phyloP scores from a whole-genome alignment of 768 basidiomycete genomes.

The Sarcomyxa edulis region DNA sequence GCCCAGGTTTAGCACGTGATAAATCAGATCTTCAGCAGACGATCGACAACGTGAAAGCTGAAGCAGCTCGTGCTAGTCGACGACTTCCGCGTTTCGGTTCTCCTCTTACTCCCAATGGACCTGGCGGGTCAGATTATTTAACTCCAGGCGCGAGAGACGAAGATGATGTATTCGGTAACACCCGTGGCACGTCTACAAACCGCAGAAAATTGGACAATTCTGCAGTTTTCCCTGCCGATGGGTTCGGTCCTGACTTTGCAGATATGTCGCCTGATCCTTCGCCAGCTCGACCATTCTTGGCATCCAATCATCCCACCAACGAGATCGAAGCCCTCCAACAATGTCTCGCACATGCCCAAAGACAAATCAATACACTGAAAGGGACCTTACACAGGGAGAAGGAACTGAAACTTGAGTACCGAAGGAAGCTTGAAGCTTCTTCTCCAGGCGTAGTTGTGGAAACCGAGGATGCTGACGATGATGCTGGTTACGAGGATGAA shows the following conservation, averaged over 20 bases:
- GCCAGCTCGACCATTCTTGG: slow-evolving; percentile 51
- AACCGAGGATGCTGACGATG: slow-evolving; percentile 39
- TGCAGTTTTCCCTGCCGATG: slow-evolving; percentile 35
- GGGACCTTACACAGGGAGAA: slow-evolving; percentile 79
- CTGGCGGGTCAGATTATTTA: slow-evolving; percentile 37
- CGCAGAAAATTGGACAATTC: slow-evolving; percentile 47
- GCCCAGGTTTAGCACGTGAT: slow-evolving; percentile 89
- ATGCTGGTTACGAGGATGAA: slow-evolving; percentile 42
- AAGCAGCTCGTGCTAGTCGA: slow-evolving; percentile 59
- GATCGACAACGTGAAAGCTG: slow-evolving; percentile 71
- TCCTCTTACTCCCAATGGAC: slow-evolving; percentile 65
- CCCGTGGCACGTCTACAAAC: slow-evolving; percentile 58
- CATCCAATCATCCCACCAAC: slow-evolving; percentile 69
- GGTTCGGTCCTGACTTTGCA: slow-evolving; percentile 36
- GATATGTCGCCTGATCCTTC: slow-evolving; percentile 60
- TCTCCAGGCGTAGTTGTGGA: slow-evolving; percentile 28
- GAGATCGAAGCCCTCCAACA: slow-evolving; percentile 82
- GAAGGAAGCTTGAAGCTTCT: slow-evolving; percentile 46
- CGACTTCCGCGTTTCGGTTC: slow-evolving; percentile 63
- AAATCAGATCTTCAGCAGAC: slow-evolving; percentile 86
- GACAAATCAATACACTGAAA: slow-evolving; percentile 80
- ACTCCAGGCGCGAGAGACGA: slow-evolving; percentile 55
- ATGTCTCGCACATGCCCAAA: slow-evolving; percentile 78
- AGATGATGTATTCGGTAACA: slow-evolving; percentile 59
- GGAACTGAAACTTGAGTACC: slow-evolving; percentile 67